Percentiles rank a stretch among this genome's conserved stretches.
Conservation (phyloP, 148 eudicot genomes). For the Vaccinium corymbosum region DNA sequence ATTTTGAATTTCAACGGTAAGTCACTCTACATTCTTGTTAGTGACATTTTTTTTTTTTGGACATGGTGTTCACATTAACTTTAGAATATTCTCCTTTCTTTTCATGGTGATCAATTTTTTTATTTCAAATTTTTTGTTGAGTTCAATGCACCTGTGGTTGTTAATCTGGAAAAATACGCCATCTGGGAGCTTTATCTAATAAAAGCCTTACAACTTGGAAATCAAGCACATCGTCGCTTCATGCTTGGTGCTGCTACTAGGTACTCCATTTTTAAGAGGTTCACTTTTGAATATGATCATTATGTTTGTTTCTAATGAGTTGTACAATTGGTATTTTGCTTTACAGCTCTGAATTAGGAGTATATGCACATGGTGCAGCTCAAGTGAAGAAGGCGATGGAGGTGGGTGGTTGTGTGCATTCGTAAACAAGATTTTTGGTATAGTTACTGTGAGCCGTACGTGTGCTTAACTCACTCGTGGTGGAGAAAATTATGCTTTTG, state of each 20-base stretch:
- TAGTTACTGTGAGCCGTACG: no score
- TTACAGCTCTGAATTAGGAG: slow-evolving; percentile 81
- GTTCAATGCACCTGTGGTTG: neutral
- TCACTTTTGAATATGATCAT: neutral
- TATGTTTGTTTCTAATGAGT: neutral
- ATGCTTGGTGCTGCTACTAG: slow-evolving; percentile 98
- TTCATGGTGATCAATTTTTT: no score
- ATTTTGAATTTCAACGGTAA: neutral
- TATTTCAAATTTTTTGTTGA: no score
- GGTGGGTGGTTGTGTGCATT: slow-evolving; percentile 34
- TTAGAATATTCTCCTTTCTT: no score
- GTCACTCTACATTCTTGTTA: neutral
- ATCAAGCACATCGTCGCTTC: slow-evolving; percentile 63
- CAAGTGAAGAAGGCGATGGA: slow-evolving; percentile 98
- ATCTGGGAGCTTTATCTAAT: no score
- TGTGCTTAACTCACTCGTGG: no score
- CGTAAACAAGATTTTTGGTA: no score
- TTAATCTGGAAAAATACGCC: no score
- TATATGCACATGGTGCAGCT: slow-evolving; percentile 84
- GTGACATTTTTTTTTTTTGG: neutral
- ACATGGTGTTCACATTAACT: neutral
- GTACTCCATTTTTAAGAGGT: slow-evolving; percentile 27
- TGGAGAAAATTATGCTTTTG: no score
- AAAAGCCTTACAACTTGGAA: no score
- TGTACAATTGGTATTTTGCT: slow-evolving; percentile 11